phyloP scores from a whole-genome alignment of 192 early-diverging fungal species.

The Linderina pennispora region DNA sequence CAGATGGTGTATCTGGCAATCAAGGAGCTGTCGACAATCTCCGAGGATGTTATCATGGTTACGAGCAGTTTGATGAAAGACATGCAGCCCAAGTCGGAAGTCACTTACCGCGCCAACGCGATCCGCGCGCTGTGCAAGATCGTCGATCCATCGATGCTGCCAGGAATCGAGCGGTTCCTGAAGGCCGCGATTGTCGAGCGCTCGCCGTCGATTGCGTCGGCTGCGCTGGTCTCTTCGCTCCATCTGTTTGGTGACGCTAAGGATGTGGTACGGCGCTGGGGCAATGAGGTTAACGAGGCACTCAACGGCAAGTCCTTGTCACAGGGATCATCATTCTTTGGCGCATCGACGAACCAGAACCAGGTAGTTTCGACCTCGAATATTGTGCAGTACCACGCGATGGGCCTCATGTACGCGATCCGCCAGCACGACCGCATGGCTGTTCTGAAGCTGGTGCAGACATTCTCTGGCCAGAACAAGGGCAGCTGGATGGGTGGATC shows the following conservation, averaged over 20 bases:
- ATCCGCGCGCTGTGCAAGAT: conserved; percentile 94
- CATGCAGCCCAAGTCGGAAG: conserved; percentile 90
- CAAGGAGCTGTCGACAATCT: conserved; percentile 89
- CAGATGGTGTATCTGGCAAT: conserved; percentile 98
- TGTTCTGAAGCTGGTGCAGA: conserved; percentile 91
- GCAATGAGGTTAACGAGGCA: conserved; percentile 94
- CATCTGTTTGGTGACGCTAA: conserved; percentile 81
- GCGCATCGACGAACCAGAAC: conserved; percentile 12
- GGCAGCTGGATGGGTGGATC: conserved; percentile 48
- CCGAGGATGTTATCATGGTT: conserved; percentile 97
- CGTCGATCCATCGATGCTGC: conserved; percentile 93
- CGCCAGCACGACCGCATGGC: conserved; percentile 98
- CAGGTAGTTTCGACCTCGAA: conserved; percentile 61
- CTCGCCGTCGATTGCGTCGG: conserved; percentile 79
- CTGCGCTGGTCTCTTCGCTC: conserved; percentile 85
- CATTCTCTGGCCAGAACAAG: conserved; percentile 55
- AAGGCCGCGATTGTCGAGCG: conserved; percentile 97
- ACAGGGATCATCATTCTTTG: conserved; percentile 48
- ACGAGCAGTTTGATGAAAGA: conserved; percentile 94
- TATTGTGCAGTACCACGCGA: conserved; percentile 96
- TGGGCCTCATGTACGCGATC: conserved; percentile 92
- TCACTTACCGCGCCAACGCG: conserved; percentile 91
- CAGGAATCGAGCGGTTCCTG: conserved; percentile 91
- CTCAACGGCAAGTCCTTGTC: conserved; percentile 72
- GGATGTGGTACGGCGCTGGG: conserved; percentile 95